Evolutionary conservation across 306 rosid genomes (phyloP), one percentile per base, ranked within the genome.

Genomic region (Prunus armeniaca): DNA sequence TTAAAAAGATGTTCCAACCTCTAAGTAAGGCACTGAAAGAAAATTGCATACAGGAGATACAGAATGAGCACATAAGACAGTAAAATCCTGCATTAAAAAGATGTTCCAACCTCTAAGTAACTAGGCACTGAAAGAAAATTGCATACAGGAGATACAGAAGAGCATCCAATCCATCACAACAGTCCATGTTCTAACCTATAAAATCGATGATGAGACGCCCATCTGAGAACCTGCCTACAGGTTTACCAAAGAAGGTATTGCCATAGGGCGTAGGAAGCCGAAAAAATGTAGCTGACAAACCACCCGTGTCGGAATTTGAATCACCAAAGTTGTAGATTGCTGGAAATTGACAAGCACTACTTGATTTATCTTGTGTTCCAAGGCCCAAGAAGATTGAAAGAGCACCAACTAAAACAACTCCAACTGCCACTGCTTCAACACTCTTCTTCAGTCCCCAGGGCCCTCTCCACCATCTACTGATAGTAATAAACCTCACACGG

Each of bases 291-390:
- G 79, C 83, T 9, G 83, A 80, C n/a, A 32, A 12, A 15, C 67
- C 75, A 20, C 67, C 80, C 3, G 80, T 75, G 62, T 75, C 80
- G 5, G 84, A 80, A 25, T 80, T 80, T 25, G 84, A 80, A 62
- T 80, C 84, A 5, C 83, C 83, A 17, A 80, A 80, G 73, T 75
- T 80, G 47, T 32, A 75, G 43, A 75, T 80, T 27, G 84, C 80
- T 12, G 84, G 80, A 47, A 75, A 18, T 19, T 55, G 76, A 27
- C 79, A 74, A 67, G 69, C 62, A 58, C n/a, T 13, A 2, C 9
- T 67, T 60, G 66, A 60, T 24, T 51, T 51, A 34, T 71, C 38
- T 25, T 24, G 72, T 28, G 50, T 47, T 49, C 18, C 69, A 15
- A 25, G 54, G 58, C 18, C n/a, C 13, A 52, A 45, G 41, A 54